Percentiles rank a stretch among this genome's conserved stretches.
Conservation (phyloP, 148 eudicot species). For the Limonium bicolor region DNA sequence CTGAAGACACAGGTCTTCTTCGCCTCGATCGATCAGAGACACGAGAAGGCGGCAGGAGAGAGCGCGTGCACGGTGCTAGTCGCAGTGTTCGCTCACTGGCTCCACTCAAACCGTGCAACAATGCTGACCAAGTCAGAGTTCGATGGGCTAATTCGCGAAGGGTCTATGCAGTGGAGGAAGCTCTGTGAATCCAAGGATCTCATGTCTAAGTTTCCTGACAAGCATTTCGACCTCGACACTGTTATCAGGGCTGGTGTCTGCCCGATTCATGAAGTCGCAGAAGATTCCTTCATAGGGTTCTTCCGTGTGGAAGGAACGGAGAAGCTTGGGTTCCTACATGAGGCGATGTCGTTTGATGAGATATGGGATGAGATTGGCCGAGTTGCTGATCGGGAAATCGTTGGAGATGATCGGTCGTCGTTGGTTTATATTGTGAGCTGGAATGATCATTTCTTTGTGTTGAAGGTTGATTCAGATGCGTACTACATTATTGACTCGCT, state of each 20-base stretch:
- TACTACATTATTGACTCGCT: slow-evolving; percentile 70
- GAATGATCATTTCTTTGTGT: slow-evolving; percentile 77
- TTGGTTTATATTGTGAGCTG: slow-evolving; percentile 55
- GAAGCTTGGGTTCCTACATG: slow-evolving; percentile 45
- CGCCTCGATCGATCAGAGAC: slow-evolving; percentile 76
- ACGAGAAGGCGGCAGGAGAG: slow-evolving; percentile 69
- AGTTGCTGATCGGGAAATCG: slow-evolving; percentile 10
- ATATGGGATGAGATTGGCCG: slow-evolving; percentile 70
- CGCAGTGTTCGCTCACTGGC: slow-evolving; percentile 77
- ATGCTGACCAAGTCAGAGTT: slow-evolving; percentile 69
- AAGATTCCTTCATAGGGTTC: slow-evolving; percentile 69
- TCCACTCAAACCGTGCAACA: slow-evolving; percentile 38
- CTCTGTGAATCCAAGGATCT: slow-evolving; percentile 42
- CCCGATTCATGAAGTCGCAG: slow-evolving; percentile 32
- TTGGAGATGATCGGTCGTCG: slow-evolving; percentile 26
- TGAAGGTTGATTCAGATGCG: slow-evolving; percentile 62
- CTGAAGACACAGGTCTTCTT: slow-evolving; percentile 57
- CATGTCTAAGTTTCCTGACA: slow-evolving; percentile 52
- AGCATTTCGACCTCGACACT: slow-evolving; percentile 81
- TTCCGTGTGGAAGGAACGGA: slow-evolving; percentile 58
- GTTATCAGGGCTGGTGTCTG: slow-evolving; percentile 48
- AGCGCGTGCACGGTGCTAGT: slow-evolving; percentile 79
- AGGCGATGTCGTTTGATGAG: slow-evolving; percentile 69
- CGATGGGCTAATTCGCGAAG: slow-evolving; percentile 64
- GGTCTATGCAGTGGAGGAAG: slow-evolving; percentile 67